These are phyloP conservation scores for Lolium perenne DNA, from an alignment of 176 grass and related monocot species.

Conservation along the genomic window DNA sequence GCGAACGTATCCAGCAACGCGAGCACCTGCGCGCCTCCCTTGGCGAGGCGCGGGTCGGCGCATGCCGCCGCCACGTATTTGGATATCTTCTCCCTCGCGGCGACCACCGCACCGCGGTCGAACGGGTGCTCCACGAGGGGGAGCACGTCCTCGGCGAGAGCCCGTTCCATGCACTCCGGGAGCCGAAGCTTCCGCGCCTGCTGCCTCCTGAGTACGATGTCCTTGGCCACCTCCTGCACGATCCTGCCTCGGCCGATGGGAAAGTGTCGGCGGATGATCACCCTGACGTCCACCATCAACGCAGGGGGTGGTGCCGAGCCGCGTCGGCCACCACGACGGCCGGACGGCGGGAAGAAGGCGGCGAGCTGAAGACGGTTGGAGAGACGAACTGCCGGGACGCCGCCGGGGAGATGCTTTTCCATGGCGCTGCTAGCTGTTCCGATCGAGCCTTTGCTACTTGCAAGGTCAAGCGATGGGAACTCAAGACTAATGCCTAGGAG, in stretches of 20 bases:
- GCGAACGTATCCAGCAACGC: conserved; percentile 22
- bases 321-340: not conserved
- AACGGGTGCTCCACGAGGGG: conserved; percentile 22
- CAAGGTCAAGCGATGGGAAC: not conserved
- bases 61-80: conserved; percentile 10
- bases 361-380: conserved; percentile 6
- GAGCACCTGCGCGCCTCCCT: conserved; percentile 10
- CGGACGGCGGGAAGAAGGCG: not conserved
- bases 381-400: not conserved
- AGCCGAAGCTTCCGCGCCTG: not conserved
- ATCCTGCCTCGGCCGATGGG: not conserved
- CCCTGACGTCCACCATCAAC: conserved; percentile 12
- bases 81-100: not conserved
- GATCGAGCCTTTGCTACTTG: not conserved
- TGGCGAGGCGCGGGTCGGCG: not conserved
- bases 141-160: not conserved
- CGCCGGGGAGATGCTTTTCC: not conserved
- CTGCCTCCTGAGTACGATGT: conserved; percentile 35
- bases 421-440: not conserved
- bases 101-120: conserved; percentile 22
- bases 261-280: conserved; percentile 34
- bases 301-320: not conserved
- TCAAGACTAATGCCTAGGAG: not conserved
- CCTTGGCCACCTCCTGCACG: conserved; percentile 8
- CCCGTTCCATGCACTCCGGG: not conserved